A percentile compares a stretch with the other conserved stretches of the same genome.
These are phyloP conservation scores for Helenozyma baotianmanensis DNA, from an alignment of 805 yeast genomes.

Conservation along the genomic window DNA sequence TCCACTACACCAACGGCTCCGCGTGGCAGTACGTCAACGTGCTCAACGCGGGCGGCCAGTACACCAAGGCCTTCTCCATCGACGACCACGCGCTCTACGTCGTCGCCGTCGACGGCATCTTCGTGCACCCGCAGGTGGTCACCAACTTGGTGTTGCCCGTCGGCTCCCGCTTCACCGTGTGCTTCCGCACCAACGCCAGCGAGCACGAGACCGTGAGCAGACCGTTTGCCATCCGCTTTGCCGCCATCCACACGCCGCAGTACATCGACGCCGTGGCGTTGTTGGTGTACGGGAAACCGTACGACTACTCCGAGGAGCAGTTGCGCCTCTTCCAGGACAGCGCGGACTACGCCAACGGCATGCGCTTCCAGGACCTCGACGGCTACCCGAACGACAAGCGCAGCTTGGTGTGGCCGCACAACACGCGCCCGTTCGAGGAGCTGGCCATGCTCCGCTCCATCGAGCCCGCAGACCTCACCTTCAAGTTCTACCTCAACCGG, in stretches of 20 bases:
- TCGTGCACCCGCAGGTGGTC: conserved; percentile 20
- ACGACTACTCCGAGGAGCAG: neutral
- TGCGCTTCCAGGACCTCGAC: conserved; percentile 17
- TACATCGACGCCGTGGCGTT: conserved; percentile 23
- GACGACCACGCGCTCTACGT: conserved; percentile 28
- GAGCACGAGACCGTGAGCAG: conserved; percentile 13
- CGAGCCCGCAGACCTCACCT: conserved; percentile 23
- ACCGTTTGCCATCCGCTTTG: conserved; percentile 24
- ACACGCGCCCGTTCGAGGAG: conserved; percentile 17
- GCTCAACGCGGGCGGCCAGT: conserved; percentile 32
- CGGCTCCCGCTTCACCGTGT: conserved; percentile 25
- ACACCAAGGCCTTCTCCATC: conserved; percentile 27
- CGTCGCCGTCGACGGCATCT: conserved; percentile 30
- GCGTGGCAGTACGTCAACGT: conserved; percentile 25
- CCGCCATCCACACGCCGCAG: conserved; percentile 26
- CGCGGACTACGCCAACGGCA: conserved; percentile 13
- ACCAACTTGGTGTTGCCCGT: conserved; percentile 27
- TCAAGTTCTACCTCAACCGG: conserved; percentile 25
- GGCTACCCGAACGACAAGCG: conserved; percentile 15
- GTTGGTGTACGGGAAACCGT: conserved; percentile 18
- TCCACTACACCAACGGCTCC: conserved; percentile 17
- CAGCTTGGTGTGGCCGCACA: conserved; percentile 12
- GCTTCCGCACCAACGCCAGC: conserved; percentile 19
- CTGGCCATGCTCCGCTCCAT: neutral
- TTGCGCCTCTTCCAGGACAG: too few relatives aligned